Base-by-base conservation (phyloP, 495 filamentous ascomycete species). In the Penicillium verhagenii region DNA sequence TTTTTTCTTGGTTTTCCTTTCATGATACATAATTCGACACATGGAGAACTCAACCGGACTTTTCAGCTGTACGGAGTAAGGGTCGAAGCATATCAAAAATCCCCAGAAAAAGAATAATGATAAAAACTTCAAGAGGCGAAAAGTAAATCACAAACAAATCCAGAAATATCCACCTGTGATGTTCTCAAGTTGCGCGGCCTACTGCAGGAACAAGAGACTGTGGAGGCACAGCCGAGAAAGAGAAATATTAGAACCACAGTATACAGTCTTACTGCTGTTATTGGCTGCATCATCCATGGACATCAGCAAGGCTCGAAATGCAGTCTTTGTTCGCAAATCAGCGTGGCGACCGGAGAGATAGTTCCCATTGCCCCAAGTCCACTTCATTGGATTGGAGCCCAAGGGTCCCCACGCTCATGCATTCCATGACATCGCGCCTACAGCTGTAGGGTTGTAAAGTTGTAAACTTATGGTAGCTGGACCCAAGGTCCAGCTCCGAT, bases 191-290 rank as follows among this genome's bases (percentile, higher is more conserved):
- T 58, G 53, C 56, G 63, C 63, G 70, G 69, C 63, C 71, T 76
- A 74, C 72, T 76, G 72, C 72, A 76, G 72, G 72, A 72, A 76
- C 72, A 56, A 61, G 54, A 60, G 54, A 60, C 40, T 53, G 68
- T 57, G 67, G 68, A 69, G 50, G 56, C 57, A 53, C 52, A 60
- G 57, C 53, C 51, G 55, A 31, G 49, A 50, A 38, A 57, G 57
- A n/a, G n/a, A n/a, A n/a, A n/a, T n/a, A n/a, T n/a, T n/a, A n/a
- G n/a, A 65, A 50, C 48, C 37, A 49, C 21, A 8, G 53, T 21
- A 37, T n/a, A n/a, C n/a, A 49, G 35, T 24, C 45, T 44, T 26
- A 19, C 13, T 37, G 51, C n/a, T 37, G 26, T 50, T 31, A 63
- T 59, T 63, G 56, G 60, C 33, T 53, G 28, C 28, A 47, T 38